These are phyloP conservation scores for Cyathus striatus DNA, from an alignment of 768 basidiomycete species.

Conservation along the genomic window DNA sequence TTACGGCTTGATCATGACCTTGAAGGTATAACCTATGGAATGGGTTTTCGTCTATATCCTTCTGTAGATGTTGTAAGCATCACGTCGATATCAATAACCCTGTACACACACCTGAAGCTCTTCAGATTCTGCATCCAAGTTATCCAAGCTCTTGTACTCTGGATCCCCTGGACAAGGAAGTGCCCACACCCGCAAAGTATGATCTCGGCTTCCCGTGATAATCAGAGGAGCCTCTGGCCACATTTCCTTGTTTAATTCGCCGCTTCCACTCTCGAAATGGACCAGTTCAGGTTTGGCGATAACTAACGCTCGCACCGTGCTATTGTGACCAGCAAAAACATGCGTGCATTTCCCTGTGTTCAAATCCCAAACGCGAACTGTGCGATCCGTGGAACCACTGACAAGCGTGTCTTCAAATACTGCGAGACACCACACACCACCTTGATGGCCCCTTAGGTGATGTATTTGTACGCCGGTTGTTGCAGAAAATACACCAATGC, in stretches of 20 bases:
- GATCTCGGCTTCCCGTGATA: slow-evolving; percentile 71
- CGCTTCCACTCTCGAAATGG: slow-evolving; percentile 63
- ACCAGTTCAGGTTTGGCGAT: slow-evolving; percentile 93
- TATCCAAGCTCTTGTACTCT: slow-evolving; percentile 63
- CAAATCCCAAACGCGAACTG: slow-evolving; percentile 89
- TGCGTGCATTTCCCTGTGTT: slow-evolving; percentile 79
- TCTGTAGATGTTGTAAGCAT: too few species aligned
- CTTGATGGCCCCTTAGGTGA: slow-evolving; percentile 85
- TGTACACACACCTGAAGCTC: slow-evolving; percentile 29
- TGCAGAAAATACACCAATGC: slow-evolving; percentile 91
- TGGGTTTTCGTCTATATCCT: slow-evolving; percentile 76
- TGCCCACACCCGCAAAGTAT: slow-evolving; percentile 57
- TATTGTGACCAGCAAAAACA: slow-evolving; percentile 95
- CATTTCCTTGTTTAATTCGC: slow-evolving; percentile 60
- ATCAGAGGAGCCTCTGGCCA: slow-evolving; percentile 64
- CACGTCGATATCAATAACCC: too few species aligned
- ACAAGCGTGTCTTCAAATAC: slow-evolving; percentile 85
- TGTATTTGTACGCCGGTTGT: slow-evolving; percentile 68
- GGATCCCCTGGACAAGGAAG: slow-evolving; percentile 59
- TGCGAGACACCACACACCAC: slow-evolving; percentile 98
- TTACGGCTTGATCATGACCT: slow-evolving; percentile 89
- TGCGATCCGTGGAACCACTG: slow-evolving; percentile 90
- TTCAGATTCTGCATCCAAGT: slow-evolving; percentile 53
- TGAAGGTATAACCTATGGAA: slow-evolving; percentile 81
- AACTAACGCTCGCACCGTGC: slow-evolving; percentile 92